Percentiles rank a stretch among this genome's conserved stretches.
Evolutionary conservation across 192 early-diverging fungal species (phyloP).

Genomic region (Coemansia sp.): DNA sequence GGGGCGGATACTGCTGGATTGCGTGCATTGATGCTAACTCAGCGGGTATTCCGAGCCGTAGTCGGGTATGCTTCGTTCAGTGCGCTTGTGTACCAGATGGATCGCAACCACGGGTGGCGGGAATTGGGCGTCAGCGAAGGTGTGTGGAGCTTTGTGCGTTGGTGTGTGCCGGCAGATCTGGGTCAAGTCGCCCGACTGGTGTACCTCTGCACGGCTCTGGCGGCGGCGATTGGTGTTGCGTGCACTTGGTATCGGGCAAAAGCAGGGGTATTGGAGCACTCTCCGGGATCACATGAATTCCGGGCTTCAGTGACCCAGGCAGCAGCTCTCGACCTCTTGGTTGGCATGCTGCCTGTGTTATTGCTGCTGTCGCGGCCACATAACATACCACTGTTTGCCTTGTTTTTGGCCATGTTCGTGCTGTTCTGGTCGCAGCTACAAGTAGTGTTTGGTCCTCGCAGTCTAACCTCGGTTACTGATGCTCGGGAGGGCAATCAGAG

Average conservation of each 20-base stretch:
- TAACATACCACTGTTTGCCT: slow-evolving; percentile 58
- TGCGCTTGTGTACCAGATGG: slow-evolving; percentile 42
- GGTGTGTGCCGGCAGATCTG: slow-evolving; percentile 21
- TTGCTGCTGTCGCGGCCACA: slow-evolving; percentile 63
- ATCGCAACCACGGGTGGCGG: slow-evolving; percentile 35
- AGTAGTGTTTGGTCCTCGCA: neutral
- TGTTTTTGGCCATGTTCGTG: slow-evolving; percentile 58
- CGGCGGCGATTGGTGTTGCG: neutral
- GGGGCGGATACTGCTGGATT: neutral
- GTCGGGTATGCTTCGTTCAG: slow-evolving; percentile 15
- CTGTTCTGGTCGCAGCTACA: slow-evolving; percentile 35
- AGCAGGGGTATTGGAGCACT: neutral
- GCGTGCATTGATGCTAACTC: slow-evolving; percentile 2
- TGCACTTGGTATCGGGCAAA: slow-evolving; percentile 10
- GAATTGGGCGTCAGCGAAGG: slow-evolving; percentile 12
- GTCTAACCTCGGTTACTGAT: neutral
- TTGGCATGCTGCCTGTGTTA: slow-evolving; percentile 57
- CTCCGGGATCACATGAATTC: neutral
- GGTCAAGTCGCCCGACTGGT: slow-evolving; percentile 25
- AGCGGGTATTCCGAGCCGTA: slow-evolving; percentile 21
- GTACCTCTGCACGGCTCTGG: slow-evolving; percentile 8
- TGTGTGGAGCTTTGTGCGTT: slow-evolving; percentile 13
- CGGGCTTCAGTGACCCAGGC: slow-evolving; percentile 5
- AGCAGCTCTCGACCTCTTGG: slow-evolving; percentile 40
- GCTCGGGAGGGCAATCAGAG: neutral